A percentile compares a stretch with the other conserved stretches of the same genome.
These are phyloP conservation scores for Magnusiomyces ingens DNA, from an alignment of 1,139 yeast genomes.

Conservation along the genomic window DNA sequence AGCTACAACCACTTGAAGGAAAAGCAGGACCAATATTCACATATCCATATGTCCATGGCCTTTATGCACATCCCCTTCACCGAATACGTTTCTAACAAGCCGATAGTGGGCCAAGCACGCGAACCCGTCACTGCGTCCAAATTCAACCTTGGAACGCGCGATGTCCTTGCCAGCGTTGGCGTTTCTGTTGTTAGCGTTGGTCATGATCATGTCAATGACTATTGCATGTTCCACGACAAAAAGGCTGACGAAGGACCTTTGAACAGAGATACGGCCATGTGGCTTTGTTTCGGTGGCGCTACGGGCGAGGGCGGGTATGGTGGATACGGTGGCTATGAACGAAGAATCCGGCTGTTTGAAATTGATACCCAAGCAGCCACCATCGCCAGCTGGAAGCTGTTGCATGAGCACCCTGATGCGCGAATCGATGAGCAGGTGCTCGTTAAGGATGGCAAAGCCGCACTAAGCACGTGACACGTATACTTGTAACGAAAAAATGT, in stretches of 20 bases:
- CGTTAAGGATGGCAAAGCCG: conserved; percentile 42
- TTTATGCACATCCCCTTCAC: conserved; percentile 92
- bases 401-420: conserved; percentile 38
- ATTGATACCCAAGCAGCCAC: conserved; percentile 47
- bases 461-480: neutral
- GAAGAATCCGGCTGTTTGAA: conserved; percentile 69
- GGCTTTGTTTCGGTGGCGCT: conserved; percentile 94
- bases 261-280: conserved; percentile 40
- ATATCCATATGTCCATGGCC: conserved; percentile 64
- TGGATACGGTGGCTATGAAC: conserved; percentile 77
- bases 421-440: conserved; percentile 53
- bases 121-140: conserved; percentile 79
- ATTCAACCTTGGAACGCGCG: conserved; percentile 54
- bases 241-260: conserved; percentile 22
- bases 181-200: conserved; percentile 75
- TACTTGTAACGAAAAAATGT: too few relatives aligned
- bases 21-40: conserved; percentile 35
- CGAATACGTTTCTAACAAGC: conserved; percentile 48
- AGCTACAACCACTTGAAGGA: conserved; percentile 35
- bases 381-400: conserved; percentile 67
- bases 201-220: conserved; percentile 93
- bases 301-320: conserved; percentile 93
- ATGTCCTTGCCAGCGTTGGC: conserved; percentile 51
- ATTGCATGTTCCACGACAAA: conserved; percentile 51
- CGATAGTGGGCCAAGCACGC: conserved; percentile 50